Percentiles rank a stretch among this genome's conserved stretches.
Conservation (phyloP, 2,329 filamentous ascomycete genomes). For the Neodidymelliopsis sp. region DNA sequence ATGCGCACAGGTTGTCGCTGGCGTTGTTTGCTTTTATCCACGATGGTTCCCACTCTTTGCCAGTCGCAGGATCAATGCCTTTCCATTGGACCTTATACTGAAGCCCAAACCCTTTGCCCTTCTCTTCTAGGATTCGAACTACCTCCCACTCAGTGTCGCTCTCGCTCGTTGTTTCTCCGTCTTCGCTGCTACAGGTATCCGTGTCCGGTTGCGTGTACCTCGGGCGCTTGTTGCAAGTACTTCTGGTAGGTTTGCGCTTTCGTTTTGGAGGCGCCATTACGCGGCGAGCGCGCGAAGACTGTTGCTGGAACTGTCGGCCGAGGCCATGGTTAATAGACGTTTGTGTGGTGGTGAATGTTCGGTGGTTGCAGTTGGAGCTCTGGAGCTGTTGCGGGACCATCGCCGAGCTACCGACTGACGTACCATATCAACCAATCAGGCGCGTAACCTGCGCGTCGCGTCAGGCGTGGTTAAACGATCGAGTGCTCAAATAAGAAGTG, state of each 20-base stretch:
- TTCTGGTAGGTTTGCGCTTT: conserved; percentile 24
- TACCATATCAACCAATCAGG: conserved; percentile 20
- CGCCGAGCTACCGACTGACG: conserved; percentile 14
- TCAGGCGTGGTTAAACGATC: too few relatives aligned
- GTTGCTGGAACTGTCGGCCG: neutral
- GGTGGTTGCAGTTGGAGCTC: conserved; percentile 4
- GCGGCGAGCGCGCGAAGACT: conserved; percentile 24
- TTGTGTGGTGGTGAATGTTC: neutral
- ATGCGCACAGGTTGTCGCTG: conserved; percentile 44
- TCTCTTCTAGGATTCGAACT: conserved; percentile 27
- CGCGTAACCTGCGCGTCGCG: conserved; percentile 11
- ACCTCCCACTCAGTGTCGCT: conserved; percentile 22
- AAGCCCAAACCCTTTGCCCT: conserved; percentile 28
- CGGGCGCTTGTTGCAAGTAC: conserved; percentile 27
- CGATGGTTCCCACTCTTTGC: conserved; percentile 56
- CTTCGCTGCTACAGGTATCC: conserved; percentile 6
- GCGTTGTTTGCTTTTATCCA: conserved; percentile 58
- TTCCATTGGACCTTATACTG: conserved; percentile 66
- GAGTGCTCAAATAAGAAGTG: neutral
- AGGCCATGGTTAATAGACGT: conserved; percentile 32
- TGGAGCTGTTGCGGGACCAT: conserved; percentile 9
- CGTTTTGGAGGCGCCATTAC: conserved; percentile 41
- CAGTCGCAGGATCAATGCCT: conserved; percentile 57
- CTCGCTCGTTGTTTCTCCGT: neutral
- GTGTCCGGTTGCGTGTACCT: conserved; percentile 21